These are phyloP conservation scores for Marchantia polymorpha DNA, from an alignment of 225 moss, liverwort and hornwort genomes.

Conservation along the genomic window DNA sequence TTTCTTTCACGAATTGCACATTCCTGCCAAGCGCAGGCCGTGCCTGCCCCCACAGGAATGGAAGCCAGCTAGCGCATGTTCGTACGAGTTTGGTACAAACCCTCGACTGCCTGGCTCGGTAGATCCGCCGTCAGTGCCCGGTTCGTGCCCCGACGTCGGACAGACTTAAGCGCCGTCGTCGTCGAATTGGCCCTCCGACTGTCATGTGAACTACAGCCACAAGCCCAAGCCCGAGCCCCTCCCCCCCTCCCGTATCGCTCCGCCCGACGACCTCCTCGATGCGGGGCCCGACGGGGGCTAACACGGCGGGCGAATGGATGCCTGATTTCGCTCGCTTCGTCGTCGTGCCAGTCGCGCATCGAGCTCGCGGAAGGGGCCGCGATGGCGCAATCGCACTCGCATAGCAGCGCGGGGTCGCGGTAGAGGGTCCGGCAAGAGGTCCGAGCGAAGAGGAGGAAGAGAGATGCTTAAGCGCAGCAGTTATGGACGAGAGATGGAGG, in stretches of 20 bases:
- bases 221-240: no score
- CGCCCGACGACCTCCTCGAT: constrained; percentile 4
- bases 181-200: constrained; percentile 8
- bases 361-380: background rate
- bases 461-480: constrained; percentile 1
- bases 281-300: constrained; percentile 1
- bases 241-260: background rate
- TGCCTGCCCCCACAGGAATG: background rate
- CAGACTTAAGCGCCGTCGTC: no score
- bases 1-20: constrained; percentile 18
- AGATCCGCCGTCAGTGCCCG: constrained; percentile 28
- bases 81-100: background rate
- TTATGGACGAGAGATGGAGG: background rate
- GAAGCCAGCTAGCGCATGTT: background rate
- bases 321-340: constrained; percentile 14
- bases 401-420: background rate
- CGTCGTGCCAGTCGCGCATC: constrained; percentile 23
- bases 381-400: constrained; percentile 1
- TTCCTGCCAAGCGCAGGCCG: background rate
- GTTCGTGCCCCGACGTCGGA: no score
- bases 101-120: constrained; percentile 2
- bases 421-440: background rate
- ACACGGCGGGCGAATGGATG: constrained; percentile 17
- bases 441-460: background rate
- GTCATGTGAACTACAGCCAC: constrained; percentile 10